A percentile compares a stretch with the other conserved stretches of the same genome.
These are phyloP conservation scores for Fragosphaeria purpurea DNA, from an alignment of 2,329 filamentous ascomycete species.

Conservation along the genomic window DNA sequence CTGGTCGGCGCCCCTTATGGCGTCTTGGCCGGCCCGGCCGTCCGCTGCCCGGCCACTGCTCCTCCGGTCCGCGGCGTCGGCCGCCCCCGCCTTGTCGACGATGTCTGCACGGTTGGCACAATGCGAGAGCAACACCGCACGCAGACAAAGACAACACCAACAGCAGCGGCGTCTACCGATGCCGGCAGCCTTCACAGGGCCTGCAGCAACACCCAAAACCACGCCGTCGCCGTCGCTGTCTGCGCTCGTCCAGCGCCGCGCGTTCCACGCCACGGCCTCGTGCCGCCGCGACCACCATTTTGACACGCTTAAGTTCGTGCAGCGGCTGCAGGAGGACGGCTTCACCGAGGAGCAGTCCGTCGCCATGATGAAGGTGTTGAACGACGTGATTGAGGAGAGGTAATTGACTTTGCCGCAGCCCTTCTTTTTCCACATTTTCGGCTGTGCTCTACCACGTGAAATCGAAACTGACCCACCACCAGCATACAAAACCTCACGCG, in stretches of 20 bases:
- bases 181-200: too few relatives aligned
- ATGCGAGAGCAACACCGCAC: neutral
- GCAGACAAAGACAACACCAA: neutral
- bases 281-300: conserved; percentile 80
- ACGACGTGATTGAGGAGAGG: conserved; percentile 95
- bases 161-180: neutral
- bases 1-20: conserved; percentile 30
- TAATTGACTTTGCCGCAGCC: conserved; percentile 20
- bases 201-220: too few relatives aligned
- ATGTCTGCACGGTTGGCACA: neutral
- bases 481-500: conserved; percentile 94
- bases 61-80: conserved; percentile 4
- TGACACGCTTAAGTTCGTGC: conserved; percentile 94
- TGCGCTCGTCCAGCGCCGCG: neutral
- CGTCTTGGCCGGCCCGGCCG: neutral
- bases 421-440: neutral
- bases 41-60: conserved; percentile 3
- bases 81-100: neutral
- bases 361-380: conserved; percentile 97
- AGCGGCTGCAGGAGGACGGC: conserved; percentile 77
- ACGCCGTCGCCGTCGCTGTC: too few relatives aligned
- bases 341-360: conserved; percentile 93
- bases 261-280: conserved; percentile 58
- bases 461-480: neutral
- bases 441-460: neutral